Percentiles rank a stretch among this genome's conserved stretches.
phyloP scores from a whole-genome alignment of 139 green algal genomes.

The Auxenochlorella pyrenoidosa region DNA sequence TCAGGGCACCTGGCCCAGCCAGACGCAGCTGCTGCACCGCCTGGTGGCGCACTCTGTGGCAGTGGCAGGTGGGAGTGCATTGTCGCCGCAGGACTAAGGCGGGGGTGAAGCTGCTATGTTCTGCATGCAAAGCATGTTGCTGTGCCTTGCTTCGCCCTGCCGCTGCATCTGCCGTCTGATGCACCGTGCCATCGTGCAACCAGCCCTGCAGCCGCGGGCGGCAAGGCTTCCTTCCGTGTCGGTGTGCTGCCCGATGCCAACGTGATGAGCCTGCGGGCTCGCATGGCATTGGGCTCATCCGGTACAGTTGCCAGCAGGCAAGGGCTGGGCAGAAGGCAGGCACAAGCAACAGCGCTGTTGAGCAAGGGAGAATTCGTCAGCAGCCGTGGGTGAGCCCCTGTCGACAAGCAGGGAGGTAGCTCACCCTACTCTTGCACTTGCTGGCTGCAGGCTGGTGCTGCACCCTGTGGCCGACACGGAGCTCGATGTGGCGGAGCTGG shows the following conservation, averaged over 20 bases:
- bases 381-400: no score
- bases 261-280: conserved; percentile 7
- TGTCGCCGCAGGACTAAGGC: no score
- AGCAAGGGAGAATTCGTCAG: no score
- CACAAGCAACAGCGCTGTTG: background rate
- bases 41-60: background rate
- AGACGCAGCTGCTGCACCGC: conserved; percentile 3
- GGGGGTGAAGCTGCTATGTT: no score
- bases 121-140: no score
- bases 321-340: background rate
- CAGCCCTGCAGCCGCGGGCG: background rate
- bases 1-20: background rate
- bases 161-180: no score
- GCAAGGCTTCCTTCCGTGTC: conserved; percentile 10
- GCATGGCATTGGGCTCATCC: background rate
- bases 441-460: background rate
- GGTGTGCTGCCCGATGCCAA: background rate
- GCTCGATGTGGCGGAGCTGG: background rate
- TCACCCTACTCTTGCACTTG: no score
- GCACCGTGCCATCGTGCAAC: no score
- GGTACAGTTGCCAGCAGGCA: conserved; percentile 4
- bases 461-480: background rate
- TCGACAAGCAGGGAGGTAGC: no score
- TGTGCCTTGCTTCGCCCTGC: no score
- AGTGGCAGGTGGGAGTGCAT: background rate